Conservation (phyloP, 1,139 yeast genomes). For the Geotrichum klebahnii region DNA sequence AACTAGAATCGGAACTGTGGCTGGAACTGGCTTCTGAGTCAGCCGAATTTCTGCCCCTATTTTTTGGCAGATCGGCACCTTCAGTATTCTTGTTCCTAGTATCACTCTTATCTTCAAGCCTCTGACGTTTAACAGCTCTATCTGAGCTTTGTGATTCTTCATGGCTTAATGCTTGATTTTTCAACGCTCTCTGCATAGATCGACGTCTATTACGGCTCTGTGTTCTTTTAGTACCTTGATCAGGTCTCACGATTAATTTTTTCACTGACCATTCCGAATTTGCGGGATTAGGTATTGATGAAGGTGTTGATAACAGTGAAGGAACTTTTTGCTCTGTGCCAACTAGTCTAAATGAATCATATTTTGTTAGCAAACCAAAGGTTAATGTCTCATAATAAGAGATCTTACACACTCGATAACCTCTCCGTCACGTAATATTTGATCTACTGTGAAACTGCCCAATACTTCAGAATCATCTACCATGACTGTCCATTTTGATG, state of each 20-base stretch:
- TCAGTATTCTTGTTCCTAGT: background rate
- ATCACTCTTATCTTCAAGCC: no score
- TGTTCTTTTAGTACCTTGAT: conserved; percentile 24
- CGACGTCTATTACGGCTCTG: conserved; percentile 24
- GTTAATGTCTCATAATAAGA: no score
- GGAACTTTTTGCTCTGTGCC: conserved; percentile 3
- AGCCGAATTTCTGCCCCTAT: no score
- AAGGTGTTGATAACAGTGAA: background rate
- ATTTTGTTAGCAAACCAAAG: conserved; percentile 6
- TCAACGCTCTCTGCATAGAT: background rate
- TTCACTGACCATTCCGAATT: no score
- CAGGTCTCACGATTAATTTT: conserved; percentile 20
- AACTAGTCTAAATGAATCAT: conserved; percentile 13
- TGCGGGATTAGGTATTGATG: background rate
- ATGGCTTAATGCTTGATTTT: background rate
- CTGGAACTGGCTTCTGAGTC: conserved; percentile 6
- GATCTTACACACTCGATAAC: conserved; percentile 16
- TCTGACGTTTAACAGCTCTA: background rate
- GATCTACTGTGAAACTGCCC: background rate
- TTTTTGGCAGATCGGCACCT: background rate
- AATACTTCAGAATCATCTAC: background rate
- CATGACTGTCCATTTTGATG: conserved; percentile 3
- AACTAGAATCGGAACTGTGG: background rate
- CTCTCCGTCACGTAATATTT: conserved; percentile 16
- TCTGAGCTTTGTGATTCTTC: background rate